phyloP scores from a whole-genome alignment of 139 green algal species.

The Diplosphaera chodatii region DNA sequence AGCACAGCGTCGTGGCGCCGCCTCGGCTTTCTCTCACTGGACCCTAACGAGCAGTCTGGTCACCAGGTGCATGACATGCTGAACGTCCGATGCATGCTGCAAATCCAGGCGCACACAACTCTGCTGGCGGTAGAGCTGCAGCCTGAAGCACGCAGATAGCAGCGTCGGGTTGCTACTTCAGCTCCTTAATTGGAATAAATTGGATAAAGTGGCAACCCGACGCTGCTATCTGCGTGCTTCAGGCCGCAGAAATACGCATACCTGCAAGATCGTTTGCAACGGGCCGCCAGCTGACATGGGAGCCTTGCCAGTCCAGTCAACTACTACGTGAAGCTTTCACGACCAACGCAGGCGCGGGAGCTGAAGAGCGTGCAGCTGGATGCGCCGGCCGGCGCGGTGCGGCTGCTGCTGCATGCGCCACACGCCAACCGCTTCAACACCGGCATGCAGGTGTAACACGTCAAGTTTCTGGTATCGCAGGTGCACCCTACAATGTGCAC shows the following conservation, averaged over 20 bases:
- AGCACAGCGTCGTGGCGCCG: slow-evolving; percentile 47
- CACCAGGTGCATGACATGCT: slow-evolving; percentile 38
- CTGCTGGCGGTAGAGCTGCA: too few species aligned
- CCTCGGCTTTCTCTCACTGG: slow-evolving; percentile 83
- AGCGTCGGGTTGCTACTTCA: too few species aligned
- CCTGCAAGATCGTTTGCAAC: too few species aligned
- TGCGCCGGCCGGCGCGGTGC: slow-evolving; percentile 39
- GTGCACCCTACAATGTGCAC: not conserved
- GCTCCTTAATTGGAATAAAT: too few species aligned
- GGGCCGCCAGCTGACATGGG: too few species aligned
- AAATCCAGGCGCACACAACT: too few species aligned
- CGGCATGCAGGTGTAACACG: slow-evolving; percentile 67
- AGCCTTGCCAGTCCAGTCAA: too few species aligned
- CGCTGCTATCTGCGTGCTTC: too few species aligned
- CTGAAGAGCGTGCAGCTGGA: slow-evolving; percentile 89
- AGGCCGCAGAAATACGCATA: too few species aligned
- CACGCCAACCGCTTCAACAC: slow-evolving; percentile 90
- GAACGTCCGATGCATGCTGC: too few species aligned
- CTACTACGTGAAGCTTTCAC: not conserved
- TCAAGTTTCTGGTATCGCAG: not conserved
- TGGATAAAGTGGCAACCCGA: too few species aligned
- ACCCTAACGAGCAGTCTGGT: slow-evolving; percentile 79
- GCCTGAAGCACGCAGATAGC: too few species aligned
- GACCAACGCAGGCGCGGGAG: slow-evolving; percentile 56
- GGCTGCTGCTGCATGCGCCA: slow-evolving; percentile 68